Evolutionary conservation across 1,139 yeast genomes (phyloP).

Genomic region (Hemisphaericaspora xylanilytica): DNA sequence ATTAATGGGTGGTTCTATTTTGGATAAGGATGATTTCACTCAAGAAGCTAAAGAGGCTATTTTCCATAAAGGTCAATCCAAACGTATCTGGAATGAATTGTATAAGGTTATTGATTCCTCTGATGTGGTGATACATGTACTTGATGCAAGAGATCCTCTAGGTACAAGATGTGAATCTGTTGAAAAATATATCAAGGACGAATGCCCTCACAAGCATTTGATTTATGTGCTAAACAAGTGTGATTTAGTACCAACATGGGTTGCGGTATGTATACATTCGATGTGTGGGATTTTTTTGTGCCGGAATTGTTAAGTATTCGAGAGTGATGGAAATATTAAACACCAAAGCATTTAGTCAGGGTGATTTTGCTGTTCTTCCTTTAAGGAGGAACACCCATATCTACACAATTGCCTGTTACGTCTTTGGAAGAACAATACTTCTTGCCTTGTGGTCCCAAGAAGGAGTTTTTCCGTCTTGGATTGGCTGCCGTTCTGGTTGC

Average conservation of each 20-base stretch:
- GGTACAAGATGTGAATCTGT: slow-evolving; percentile 95
- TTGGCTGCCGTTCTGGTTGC: slow-evolving; percentile 45
- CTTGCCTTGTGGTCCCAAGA: slow-evolving; percentile 33
- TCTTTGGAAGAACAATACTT: slow-evolving; percentile 17
- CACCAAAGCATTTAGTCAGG: slow-evolving; percentile 76
- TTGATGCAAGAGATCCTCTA: slow-evolving; percentile 96
- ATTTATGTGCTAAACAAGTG: slow-evolving; percentile 94
- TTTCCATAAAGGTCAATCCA: slow-evolving; percentile 95
- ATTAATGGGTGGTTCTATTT: slow-evolving; percentile 66
- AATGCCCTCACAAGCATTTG: slow-evolving; percentile 95
- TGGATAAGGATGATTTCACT: slow-evolving; percentile 75
- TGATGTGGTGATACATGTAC: slow-evolving; percentile 92
- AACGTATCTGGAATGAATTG: slow-evolving; percentile 97
- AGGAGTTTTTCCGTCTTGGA: slow-evolving; percentile 12
- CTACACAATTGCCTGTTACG: slow-evolving; percentile 18
- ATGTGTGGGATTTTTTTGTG: not conserved
- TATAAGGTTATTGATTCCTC: slow-evolving; percentile 95
- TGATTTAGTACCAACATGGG: slow-evolving; percentile 99
- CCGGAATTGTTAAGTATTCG: not conserved
- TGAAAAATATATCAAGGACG: slow-evolving; percentile 88
- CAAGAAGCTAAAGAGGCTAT: slow-evolving; percentile 93
- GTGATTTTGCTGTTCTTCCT: slow-evolving; percentile 39
- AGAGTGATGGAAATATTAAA: not conserved
- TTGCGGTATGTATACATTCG: slow-evolving; percentile 76
- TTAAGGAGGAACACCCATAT: slow-evolving; percentile 14